Base-by-base conservation (phyloP, 139 green algal species). In the Chlamydomonas applanata region DNA sequence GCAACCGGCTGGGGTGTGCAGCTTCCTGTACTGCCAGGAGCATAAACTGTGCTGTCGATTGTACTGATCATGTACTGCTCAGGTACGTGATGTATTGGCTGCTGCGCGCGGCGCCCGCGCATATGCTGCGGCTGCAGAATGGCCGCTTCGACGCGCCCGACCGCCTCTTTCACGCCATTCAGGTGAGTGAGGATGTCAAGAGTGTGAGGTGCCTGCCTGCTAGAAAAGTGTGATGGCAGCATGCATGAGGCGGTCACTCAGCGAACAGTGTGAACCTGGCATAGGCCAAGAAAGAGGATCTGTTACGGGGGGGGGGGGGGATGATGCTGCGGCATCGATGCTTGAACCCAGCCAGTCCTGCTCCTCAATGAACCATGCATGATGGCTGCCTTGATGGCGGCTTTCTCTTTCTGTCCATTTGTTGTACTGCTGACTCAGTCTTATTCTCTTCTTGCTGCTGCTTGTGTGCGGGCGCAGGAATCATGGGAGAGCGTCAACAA, bases 71-170 rank as follows among this genome's bases (percentile, higher is more conserved):
- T 49, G 40, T 49, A 49, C 40, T 49, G 40, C 40, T 49, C 62
- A 91, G 91, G 22, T 98, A 97, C 82, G 93, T 97, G 14, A 89
- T 98, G 87, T 97, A 92, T 84, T 98, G 91, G 88, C 82, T 97
- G 66, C 82, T 98, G 20, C 83, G 95, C 0, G 87, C 89, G 2
- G 89, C 90, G 0, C 95, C 95, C 0, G 89, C 74, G 4, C 94
- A 97, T 82, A 93, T 98, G 88, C 88, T 99, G 36, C 86, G 90
- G 2, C 86, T 98, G 69, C 94, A 98, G 81, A 92, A 84, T 69
- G 95, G 95, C 4, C 89, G 90, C 64, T 99, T 98, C 82, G 95
- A 99, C 80, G 83, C 91, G 22, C 87, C 95, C 5, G 95, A 99
- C 83, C 87, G 95, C 30, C 77, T 98, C 33, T 97, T 98, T 73